These are phyloP conservation scores for Fomitopsis betulina DNA, from an alignment of 1,284 basidiomycete genomes.

Conservation along the genomic window DNA sequence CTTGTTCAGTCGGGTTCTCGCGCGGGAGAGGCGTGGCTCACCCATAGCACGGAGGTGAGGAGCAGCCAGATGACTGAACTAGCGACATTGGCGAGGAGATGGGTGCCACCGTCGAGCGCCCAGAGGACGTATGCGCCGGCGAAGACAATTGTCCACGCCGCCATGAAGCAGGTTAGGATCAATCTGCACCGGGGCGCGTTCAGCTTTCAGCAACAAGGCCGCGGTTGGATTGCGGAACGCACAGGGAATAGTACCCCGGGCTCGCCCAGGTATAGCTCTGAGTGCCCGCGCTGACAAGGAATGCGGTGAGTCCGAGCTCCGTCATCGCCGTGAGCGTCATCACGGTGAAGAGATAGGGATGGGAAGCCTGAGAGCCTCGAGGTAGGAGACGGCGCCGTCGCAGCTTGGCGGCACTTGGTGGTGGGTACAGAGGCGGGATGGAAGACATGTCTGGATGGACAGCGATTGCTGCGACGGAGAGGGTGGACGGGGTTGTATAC, in stretches of 20 bases:
- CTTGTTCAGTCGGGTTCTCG: background rate
- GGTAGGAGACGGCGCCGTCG: constrained; percentile 21
- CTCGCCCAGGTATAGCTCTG: constrained; percentile 56
- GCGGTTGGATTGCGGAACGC: constrained; percentile 23
- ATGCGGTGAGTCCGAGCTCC: constrained; percentile 67
- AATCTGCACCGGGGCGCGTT: constrained; percentile 26
- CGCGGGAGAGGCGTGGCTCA: constrained; percentile 24
- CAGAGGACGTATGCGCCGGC: constrained; percentile 64
- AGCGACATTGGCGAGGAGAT: constrained; percentile 66
- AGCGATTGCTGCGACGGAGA: constrained; percentile 6
- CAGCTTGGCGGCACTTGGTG: constrained; percentile 13
- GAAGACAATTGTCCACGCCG: constrained; percentile 67
- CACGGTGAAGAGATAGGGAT: constrained; percentile 65
- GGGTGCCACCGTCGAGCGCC: constrained; percentile 59
- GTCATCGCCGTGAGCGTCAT: constrained; percentile 64
- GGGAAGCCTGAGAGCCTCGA: constrained; percentile 44
- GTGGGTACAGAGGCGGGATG: constrained; percentile 9
- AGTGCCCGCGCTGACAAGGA: constrained; percentile 62
- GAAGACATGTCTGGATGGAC: constrained; percentile 3
- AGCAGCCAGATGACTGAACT: constrained; percentile 73
- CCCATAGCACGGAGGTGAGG: constrained; percentile 63
- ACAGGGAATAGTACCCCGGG: constrained; percentile 62
- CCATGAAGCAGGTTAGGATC: constrained; percentile 62
- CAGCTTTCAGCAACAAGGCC: background rate
- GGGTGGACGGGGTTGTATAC: background rate